A percentile compares a stretch with the other conserved stretches of the same genome.
These are phyloP conservation scores for Phytophthora syringae DNA, from an alignment of 352 stramenopile species.

Conservation along the genomic window DNA sequence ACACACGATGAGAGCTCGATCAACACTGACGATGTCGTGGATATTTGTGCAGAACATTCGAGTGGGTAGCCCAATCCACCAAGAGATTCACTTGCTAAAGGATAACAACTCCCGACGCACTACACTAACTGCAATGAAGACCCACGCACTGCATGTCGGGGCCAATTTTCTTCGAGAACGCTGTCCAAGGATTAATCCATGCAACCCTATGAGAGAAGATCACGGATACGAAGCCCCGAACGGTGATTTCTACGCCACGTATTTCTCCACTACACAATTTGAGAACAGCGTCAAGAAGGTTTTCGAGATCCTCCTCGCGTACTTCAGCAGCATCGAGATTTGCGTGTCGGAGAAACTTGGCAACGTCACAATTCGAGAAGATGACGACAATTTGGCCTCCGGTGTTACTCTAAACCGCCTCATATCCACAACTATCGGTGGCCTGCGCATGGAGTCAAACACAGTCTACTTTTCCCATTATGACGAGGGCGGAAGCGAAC, in stretches of 20 bases:
- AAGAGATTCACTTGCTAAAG: conserved; percentile 21
- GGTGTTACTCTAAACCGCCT: conserved; percentile 46
- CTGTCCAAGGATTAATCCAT: conserved; percentile 22
- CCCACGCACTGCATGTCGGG: conserved; percentile 14
- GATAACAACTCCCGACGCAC: conserved; percentile 6
- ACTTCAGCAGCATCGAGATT: conserved; percentile 53
- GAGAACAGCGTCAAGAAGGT: conserved; percentile 45
- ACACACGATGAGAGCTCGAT: no score
- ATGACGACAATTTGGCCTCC: conserved; percentile 38
- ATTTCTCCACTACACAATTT: conserved; percentile 33
- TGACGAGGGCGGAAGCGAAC: conserved; percentile 20
- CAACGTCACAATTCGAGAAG: conserved; percentile 52
- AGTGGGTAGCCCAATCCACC: conserved; percentile 37
- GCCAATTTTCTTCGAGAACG: conserved; percentile 35
- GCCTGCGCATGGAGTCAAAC: conserved; percentile 50
- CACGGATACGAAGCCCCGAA: conserved; percentile 32
- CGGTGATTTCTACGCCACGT: conserved; percentile 34
- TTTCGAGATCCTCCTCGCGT: conserved; percentile 46
- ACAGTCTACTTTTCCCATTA: conserved; percentile 42
- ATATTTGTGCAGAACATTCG: conserved; percentile 31
- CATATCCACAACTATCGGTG: conserved; percentile 30
- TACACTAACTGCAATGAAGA: conserved; percentile 27
- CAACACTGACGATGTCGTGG: background rate
- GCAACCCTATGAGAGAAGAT: conserved; percentile 36
- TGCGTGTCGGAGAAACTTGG: conserved; percentile 52